Percentiles rank a stretch among this genome's conserved stretches.
Conservation (phyloP, 2,329 filamentous ascomycete species). For the Colletotrichum tropicale region DNA sequence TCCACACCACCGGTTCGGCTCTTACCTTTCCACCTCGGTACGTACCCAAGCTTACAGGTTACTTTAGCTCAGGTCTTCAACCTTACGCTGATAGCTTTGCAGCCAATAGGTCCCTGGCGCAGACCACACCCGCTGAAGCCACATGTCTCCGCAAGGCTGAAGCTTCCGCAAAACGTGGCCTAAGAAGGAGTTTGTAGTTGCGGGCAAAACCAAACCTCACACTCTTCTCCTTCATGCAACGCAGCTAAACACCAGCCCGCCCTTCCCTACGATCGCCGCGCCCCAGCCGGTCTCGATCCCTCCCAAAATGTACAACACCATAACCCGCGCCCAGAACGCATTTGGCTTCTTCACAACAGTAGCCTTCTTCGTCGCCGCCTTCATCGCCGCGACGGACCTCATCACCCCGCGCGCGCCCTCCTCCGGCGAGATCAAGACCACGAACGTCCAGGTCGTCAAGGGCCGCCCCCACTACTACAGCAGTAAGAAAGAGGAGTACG, state of each 20-base stretch:
- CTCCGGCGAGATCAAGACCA: constrained; percentile 64
- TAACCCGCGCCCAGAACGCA: constrained; percentile 86
- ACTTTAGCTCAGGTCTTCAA: not conserved
- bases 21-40: not conserved
- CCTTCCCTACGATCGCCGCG: not conserved
- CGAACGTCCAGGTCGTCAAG: constrained; percentile 86
- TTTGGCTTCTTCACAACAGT: constrained; percentile 99
- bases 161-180: constrained; percentile 12
- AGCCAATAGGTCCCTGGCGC: not conserved
- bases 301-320: constrained; percentile 79
- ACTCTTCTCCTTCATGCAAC: not conserved
- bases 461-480: constrained; percentile 97
- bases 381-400: constrained; percentile 84
- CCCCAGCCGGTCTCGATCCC: not conserved
- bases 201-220: not conserved
- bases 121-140: not conserved
- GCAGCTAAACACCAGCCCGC: not conserved
- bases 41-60: not conserved
- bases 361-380: constrained; percentile 76
- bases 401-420: constrained; percentile 71
- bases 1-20: not conserved
- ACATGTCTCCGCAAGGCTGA: constrained; percentile 15
- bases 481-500: constrained; percentile 92
- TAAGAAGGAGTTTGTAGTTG: too few species aligned
- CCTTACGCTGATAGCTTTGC: not conserved